Evolutionary conservation across 2,329 filamentous ascomycete genomes (phyloP).

Genomic region (Xylariaceae sp.): DNA sequence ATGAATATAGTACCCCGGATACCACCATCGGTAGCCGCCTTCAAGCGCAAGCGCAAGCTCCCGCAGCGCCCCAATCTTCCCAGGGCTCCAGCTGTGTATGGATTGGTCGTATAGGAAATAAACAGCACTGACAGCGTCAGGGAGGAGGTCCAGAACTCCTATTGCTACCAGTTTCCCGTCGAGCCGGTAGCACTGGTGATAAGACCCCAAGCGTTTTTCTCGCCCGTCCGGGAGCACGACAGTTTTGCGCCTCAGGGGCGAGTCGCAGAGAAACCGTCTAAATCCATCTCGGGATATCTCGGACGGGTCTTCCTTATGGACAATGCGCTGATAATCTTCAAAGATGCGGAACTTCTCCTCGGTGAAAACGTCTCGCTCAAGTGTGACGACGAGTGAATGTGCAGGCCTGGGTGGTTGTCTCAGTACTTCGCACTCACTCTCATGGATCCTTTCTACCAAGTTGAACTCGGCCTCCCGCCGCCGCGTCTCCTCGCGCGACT

Average conservation of each 20-base stretch:
- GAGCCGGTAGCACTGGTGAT: constrained; percentile 75
- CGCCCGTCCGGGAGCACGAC: constrained; percentile 42
- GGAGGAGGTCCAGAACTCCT: constrained; percentile 70
- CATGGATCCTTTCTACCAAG: constrained; percentile 61
- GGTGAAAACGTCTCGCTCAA: constrained; percentile 66
- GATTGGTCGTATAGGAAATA: constrained; percentile 80
- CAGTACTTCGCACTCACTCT: constrained; percentile 53
- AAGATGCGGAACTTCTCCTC: constrained; percentile 71
- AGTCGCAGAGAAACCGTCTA: constrained; percentile 66
- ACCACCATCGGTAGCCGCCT: constrained; percentile 68
- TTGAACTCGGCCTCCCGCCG: constrained; percentile 63
- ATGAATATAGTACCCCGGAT: constrained; percentile 78
- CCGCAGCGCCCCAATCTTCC: constrained; percentile 68
- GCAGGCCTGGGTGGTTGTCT: constrained; percentile 57
- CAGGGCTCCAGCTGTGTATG: constrained; percentile 62
- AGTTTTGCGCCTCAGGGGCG: constrained; percentile 52
- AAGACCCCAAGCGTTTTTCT: constrained; percentile 60
- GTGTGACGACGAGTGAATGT: constrained; percentile 61
- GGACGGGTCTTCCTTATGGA: constrained; percentile 61
- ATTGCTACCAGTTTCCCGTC: constrained; percentile 72
- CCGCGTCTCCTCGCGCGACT: constrained; percentile 59
- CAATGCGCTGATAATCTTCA: constrained; percentile 66
- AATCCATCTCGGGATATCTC: constrained; percentile 60
- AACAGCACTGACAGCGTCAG: constrained; percentile 71
- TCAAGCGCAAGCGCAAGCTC: constrained; percentile 69